These are phyloP conservation scores for Amaranthus tricolor DNA, from an alignment of 179 eudicot genomes.

Conservation along the genomic window DNA sequence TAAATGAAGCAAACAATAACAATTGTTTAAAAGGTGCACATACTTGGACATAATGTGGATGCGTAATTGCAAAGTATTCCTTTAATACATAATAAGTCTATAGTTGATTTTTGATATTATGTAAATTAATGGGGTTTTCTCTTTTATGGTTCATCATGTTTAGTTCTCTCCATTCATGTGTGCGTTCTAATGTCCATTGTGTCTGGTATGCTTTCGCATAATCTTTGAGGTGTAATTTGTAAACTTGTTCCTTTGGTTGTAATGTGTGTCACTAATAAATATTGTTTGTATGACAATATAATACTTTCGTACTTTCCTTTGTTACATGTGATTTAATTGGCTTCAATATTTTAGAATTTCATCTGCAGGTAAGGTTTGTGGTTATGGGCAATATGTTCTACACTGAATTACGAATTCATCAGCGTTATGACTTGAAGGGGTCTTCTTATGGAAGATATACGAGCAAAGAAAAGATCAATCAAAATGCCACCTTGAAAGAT, in stretches of 20 bases:
- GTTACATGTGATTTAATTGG: background rate
- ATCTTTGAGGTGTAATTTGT: too few relatives aligned
- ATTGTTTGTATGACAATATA: background rate
- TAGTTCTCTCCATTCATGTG: background rate
- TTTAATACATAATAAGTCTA: background rate
- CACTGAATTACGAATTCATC: constrained; percentile 88
- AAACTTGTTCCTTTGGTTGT: too few relatives aligned
- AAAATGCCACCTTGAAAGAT: constrained; percentile 79
- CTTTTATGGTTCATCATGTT: background rate
- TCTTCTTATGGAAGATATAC: constrained; percentile 78
- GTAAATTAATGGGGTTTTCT: background rate
- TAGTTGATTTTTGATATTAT: background rate
- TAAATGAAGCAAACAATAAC: background rate
- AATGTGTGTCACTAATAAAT: too few relatives aligned
- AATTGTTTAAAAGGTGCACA: background rate
- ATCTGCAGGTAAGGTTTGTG: constrained; percentile 76
- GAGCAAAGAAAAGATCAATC: constrained; percentile 49
- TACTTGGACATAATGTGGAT: background rate
- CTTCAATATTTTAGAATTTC: background rate
- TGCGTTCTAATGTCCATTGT: background rate
- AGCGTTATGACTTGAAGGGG: constrained; percentile 92
- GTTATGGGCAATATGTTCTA: constrained; percentile 99
- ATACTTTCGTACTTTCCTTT: background rate
- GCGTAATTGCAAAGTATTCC: background rate
- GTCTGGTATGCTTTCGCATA: background rate